A percentile compares a stretch with the other conserved stretches of the same genome.
Evolutionary conservation across 352 stramenopile genomes (phyloP).

Genomic region (Globisporangium canariense): DNA sequence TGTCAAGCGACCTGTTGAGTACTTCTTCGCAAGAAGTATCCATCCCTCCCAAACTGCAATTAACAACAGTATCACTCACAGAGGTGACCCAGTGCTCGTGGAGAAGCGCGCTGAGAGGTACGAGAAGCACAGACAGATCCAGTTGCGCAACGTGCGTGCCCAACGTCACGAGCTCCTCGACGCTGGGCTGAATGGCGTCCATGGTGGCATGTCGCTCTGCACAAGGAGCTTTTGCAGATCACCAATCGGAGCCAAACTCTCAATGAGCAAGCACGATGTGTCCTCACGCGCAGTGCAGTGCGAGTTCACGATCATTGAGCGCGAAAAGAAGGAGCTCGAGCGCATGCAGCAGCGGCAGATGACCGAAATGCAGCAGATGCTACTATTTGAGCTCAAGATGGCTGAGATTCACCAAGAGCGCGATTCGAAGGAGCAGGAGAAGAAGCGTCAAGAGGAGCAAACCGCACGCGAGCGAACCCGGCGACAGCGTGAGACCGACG

Average conservation of each 20-base stretch:
- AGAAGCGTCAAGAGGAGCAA: conserved; percentile 43
- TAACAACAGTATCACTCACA: background rate
- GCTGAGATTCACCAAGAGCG: conserved; percentile 49
- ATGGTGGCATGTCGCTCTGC: conserved; percentile 46
- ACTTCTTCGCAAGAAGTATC: conserved; percentile 40
- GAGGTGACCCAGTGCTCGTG: conserved; percentile 34
- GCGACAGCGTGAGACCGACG: conserved; percentile 51
- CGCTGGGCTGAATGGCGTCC: conserved; percentile 37
- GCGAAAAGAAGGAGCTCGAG: conserved; percentile 64
- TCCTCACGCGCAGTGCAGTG: conserved; percentile 14
- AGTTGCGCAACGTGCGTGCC: conserved; percentile 43
- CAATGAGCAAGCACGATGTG: conserved; percentile 16
- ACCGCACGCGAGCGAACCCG: conserved; percentile 33
- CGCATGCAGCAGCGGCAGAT: conserved; percentile 67
- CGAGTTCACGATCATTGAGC: conserved; percentile 60
- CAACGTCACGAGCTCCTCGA: conserved; percentile 63
- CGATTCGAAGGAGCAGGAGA: conserved; percentile 45
- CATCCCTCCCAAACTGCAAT: background rate
- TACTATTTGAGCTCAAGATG: conserved; percentile 66
- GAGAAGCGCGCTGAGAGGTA: conserved; percentile 56
- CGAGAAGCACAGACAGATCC: conserved; percentile 51
- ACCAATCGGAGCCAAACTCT: conserved; percentile 32
- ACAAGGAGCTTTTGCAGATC: conserved; percentile 61
- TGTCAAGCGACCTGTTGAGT: conserved; percentile 46
- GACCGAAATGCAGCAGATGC: conserved; percentile 69